Base-by-base conservation (phyloP, 2,329 filamentous ascomycete genomes). In the Xylaria sp. region DNA sequence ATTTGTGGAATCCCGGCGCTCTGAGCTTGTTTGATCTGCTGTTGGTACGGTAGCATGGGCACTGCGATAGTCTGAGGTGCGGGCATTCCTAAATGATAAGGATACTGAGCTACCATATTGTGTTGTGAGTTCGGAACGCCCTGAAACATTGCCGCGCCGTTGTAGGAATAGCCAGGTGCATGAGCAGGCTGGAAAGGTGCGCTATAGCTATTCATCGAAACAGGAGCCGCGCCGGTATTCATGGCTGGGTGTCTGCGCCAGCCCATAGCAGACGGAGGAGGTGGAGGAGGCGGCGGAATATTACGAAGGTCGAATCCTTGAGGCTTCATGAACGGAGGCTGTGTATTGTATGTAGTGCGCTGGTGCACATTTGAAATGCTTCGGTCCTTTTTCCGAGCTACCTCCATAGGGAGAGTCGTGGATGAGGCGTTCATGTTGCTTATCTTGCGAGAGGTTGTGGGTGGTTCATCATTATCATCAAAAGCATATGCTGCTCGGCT, bases 51-150 rank as follows among this genome's bases (percentile, higher is more conserved):
- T 15, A 57, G 66, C 5, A 64, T 18, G 54, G 69, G 65, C 20
- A 70, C 62, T n/a, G 72, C 62, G 18, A 51, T 18, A 31, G 69
- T 25, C 33, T 64, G 73, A 63, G 70, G 60, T 52, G 36, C 31
- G 20, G 54, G 13, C 15, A 49, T 46, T 23, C 48, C 62, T 1
- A 67, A 54, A 39, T 60, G 23, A 49, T 68, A 65, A 18, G 58
- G 31, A 10, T 64, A 66, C 18, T 72, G 71, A 41, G 39, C 23
- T 49, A 31, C 20, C n/a, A 62, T 10, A 13, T 67, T 51, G n/a
- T 66, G 46, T 56, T 69, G 70, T 12, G 49, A 33, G 39, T 58
- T 41, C 23, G 58, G 43, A 13, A 12, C 3, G 7, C 39, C 23
- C 18, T 62, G 59, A 2, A 33, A 23, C n/a, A 51, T 33, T 8